phyloP scores from a whole-genome alignment of 768 basidiomycete species.

The Rubroboletus pulcherrimus region DNA sequence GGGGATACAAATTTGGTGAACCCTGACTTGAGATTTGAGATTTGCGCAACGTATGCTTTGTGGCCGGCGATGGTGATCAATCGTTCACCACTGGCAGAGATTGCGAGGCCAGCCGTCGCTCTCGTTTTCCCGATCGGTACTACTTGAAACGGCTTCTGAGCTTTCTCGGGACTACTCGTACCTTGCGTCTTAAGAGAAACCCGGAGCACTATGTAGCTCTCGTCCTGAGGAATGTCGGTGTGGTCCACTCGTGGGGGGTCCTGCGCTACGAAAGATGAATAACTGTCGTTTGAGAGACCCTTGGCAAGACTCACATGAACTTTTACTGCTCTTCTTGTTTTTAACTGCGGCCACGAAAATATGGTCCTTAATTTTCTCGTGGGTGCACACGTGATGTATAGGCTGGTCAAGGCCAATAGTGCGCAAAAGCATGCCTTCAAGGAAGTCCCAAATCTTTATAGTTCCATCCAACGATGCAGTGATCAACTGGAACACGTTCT shows the following conservation, averaged over 20 bases:
- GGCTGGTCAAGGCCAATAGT: conserved; percentile 69
- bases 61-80: conserved; percentile 71
- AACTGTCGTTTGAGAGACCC: not conserved
- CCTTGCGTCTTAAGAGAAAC: conserved; percentile 50
- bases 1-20: conserved; percentile 83
- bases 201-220: conserved; percentile 48
- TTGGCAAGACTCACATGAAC: conserved; percentile 12
- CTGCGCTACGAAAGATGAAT: conserved; percentile 13
- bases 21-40: conserved; percentile 53
- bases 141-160: conserved; percentile 47
- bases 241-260: not conserved
- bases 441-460: conserved; percentile 89
- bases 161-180: conserved; percentile 39
- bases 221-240: conserved; percentile 35
- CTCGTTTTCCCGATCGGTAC: conserved; percentile 64
- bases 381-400: conserved; percentile 68
- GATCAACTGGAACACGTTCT: conserved; percentile 86
- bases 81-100: conserved; percentile 77
- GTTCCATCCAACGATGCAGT: conserved; percentile 82
- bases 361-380: conserved; percentile 61
- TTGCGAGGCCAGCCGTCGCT: conserved; percentile 55
- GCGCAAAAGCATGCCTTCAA: conserved; percentile 76
- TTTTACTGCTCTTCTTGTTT: conserved; percentile 42
- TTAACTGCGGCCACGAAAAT: conserved; percentile 69
- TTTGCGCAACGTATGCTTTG: conserved; percentile 72